Percentiles rank a stretch among this genome's conserved stretches.
These are phyloP conservation scores for Acacia melanoxylon DNA, from an alignment of 306 rosid genomes.

Conservation along the genomic window DNA sequence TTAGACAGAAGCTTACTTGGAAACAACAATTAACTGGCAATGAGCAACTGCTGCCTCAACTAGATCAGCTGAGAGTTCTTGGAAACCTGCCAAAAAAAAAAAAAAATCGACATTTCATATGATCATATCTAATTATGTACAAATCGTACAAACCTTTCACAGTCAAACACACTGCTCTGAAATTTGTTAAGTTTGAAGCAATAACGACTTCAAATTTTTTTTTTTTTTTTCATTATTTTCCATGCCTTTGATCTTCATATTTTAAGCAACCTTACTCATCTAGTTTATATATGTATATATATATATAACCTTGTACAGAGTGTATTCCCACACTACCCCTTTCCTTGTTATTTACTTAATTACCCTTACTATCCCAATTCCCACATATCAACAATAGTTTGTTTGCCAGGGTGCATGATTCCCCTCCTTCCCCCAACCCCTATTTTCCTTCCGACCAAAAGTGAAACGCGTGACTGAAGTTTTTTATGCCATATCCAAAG, in stretches of 20 bases:
- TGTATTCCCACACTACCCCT: no score
- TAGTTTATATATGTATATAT: not conserved
- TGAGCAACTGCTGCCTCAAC: slow-evolving; percentile 87
- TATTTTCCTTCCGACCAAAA: not conserved
- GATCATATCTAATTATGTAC: not conserved
- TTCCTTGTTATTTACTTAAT: no score
- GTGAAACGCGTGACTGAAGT: not conserved
- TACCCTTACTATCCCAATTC: no score
- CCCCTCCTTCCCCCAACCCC: not conserved
- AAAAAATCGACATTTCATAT: slow-evolving; percentile 20
- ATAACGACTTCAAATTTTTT: not conserved
- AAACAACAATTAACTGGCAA: slow-evolving; percentile 84
- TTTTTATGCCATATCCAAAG: not conserved
- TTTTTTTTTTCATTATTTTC: not conserved
- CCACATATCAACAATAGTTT: not conserved
- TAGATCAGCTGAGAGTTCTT: slow-evolving; percentile 73
- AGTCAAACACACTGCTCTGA: not conserved
- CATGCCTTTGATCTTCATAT: not conserved
- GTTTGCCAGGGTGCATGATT: not conserved
- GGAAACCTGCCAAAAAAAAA: slow-evolving; percentile 55
- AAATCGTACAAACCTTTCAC: slow-evolving; percentile 1
- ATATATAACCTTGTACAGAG: no score
- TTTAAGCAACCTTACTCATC: not conserved
- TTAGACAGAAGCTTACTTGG: slow-evolving; percentile 67
- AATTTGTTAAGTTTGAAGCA: not conserved